These are phyloP conservation scores for Eucalyptus pumila DNA, from an alignment of 345 rosid species.

Conservation along the genomic window DNA sequence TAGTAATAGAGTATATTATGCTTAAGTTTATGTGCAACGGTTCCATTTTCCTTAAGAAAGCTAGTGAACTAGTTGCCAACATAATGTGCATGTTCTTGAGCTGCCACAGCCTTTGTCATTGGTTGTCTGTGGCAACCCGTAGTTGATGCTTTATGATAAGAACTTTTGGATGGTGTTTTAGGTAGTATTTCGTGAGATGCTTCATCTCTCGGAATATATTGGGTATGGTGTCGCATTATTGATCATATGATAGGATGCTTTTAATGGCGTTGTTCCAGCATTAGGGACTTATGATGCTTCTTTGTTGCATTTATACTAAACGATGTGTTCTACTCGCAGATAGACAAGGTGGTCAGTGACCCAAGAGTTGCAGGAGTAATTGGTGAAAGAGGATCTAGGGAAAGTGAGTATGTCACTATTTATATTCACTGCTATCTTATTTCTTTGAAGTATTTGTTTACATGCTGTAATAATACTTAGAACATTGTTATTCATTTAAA, in stretches of 20 bases:
- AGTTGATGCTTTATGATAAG: not conserved
- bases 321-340: constrained; percentile 26
- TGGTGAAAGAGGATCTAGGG: constrained; percentile 60
- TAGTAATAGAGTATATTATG: not conserved
- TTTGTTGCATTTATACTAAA: not conserved
- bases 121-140: not conserved
- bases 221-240: not conserved
- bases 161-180: not conserved
- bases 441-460: not conserved
- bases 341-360: constrained; percentile 59
- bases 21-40: not conserved
- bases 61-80: not conserved
- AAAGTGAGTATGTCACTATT: constrained; percentile 42
- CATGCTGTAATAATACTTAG: not conserved
- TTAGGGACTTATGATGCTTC: not conserved
- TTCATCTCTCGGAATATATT: not conserved
- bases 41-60: not conserved
- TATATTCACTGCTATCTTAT: not conserved
- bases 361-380: constrained; percentile 37
- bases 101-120: not conserved
- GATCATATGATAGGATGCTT: not conserved
- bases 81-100: not conserved
- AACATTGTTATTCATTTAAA: not conserved
- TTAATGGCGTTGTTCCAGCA: not conserved
- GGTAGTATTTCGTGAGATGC: not conserved